These are phyloP conservation scores for Fusarium sp. DNA, from an alignment of 2,329 filamentous ascomycete genomes.

Conservation along the genomic window DNA sequence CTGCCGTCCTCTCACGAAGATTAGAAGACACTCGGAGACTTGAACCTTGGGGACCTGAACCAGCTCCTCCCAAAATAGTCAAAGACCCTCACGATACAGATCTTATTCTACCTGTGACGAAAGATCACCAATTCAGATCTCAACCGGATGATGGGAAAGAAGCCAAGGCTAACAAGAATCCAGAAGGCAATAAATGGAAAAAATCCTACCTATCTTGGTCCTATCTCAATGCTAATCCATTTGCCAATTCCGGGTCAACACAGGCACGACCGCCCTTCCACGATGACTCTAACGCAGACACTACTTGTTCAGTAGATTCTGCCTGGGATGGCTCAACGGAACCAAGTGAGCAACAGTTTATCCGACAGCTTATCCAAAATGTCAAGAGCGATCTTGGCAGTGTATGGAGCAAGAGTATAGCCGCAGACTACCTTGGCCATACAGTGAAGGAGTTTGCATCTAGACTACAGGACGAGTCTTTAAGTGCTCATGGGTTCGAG, in stretches of 20 bases:
- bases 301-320: neutral
- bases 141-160: neutral
- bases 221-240: neutral
- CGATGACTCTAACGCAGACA: neutral
- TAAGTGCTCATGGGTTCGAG: neutral
- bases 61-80: neutral
- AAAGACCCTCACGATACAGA: neutral
- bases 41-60: neutral
- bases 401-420: neutral
- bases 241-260: neutral
- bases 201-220: neutral
- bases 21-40: neutral
- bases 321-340: neutral
- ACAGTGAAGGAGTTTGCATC: neutral
- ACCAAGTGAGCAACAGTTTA: neutral
- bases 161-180: neutral
- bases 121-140: neutral
- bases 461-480: constrained; percentile 9
- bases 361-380: constrained; percentile 1
- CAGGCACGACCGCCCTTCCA: neutral
- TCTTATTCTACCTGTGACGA: neutral
- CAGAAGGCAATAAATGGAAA: neutral
- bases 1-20: neutral
- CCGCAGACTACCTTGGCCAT: neutral
- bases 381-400: neutral